Conservation (phyloP, 306 rosid species). For the Spatholobus suberectus region DNA sequence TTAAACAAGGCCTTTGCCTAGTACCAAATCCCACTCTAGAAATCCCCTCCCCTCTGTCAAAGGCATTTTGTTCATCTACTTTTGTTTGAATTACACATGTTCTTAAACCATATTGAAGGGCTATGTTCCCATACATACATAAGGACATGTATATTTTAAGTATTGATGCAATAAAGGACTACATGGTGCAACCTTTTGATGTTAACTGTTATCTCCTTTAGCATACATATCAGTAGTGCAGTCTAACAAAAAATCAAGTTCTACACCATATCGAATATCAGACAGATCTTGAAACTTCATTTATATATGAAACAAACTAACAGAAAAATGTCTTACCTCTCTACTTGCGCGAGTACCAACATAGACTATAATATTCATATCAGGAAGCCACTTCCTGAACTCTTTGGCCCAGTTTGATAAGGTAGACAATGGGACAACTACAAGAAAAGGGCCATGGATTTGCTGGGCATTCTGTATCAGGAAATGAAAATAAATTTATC, state of each 20-base stretch:
- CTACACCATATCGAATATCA: too few species aligned
- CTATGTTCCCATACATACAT: too few species aligned
- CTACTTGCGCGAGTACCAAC: constrained; percentile 99
- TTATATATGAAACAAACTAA: constrained; percentile 18
- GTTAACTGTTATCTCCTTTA: too few species aligned
- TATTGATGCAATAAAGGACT: too few species aligned
- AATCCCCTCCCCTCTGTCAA: not conserved
- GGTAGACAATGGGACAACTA: constrained; percentile 96
- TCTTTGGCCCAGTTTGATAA: constrained; percentile 98
- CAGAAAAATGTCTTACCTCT: constrained; percentile 67
- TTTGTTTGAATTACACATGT: not conserved
- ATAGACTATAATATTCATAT: constrained; percentile 88
- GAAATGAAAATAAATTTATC: constrained; percentile 14
- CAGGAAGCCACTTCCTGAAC: constrained; percentile 99
- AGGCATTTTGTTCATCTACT: not conserved
- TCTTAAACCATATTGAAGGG: too few species aligned
- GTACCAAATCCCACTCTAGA: not conserved
- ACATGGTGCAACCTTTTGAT: too few species aligned
- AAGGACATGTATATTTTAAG: too few species aligned
- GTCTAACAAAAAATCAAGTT: too few species aligned
- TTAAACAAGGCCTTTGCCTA: too few species aligned
- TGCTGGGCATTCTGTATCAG: constrained; percentile 87
- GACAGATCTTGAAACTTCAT: not conserved
- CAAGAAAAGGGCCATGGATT: constrained; percentile 94
- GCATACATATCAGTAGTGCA: too few species aligned